A percentile compares a stretch with the other conserved stretches of the same genome.
Conservation (phyloP, 225 moss, liverwort and hornwort genomes). For the Bryum argenteum region DNA sequence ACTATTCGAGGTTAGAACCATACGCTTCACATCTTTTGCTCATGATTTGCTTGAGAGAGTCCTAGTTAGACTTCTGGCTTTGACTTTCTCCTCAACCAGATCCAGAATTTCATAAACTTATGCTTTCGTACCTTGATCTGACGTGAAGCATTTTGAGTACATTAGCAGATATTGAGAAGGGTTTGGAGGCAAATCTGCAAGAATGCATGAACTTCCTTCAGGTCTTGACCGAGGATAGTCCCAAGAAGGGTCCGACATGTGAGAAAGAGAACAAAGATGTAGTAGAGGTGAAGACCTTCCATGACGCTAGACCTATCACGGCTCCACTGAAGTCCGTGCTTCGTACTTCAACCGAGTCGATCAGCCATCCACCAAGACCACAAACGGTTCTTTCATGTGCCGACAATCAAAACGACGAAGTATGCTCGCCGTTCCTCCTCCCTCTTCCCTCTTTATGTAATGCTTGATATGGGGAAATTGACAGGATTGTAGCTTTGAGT, state of each 20-base stretch:
- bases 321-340: constrained; percentile 29
- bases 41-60: neutral
- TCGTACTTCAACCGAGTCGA: constrained; percentile 23
- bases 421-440: constrained; percentile 4
- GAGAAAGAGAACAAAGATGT: constrained; percentile 32
- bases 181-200: constrained; percentile 51
- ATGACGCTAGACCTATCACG: constrained; percentile 32
- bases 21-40: neutral
- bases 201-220: constrained; percentile 46
- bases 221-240: constrained; percentile 34
- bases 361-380: constrained; percentile 23
- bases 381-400: constrained; percentile 29
- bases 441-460: no score
- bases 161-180: constrained; percentile 52
- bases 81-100: neutral
- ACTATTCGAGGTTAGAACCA: constrained; percentile 32
- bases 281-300: constrained; percentile 19
- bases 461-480: no score
- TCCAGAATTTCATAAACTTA: neutral
- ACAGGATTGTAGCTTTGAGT: constrained; percentile 9
- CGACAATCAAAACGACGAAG: constrained; percentile 34
- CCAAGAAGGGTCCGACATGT: constrained; percentile 2
- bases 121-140: neutral
- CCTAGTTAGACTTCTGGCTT: neutral
- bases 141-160: neutral